Conservation (phyloP, 2,329 filamentous ascomycete species). For the Penicillium sp. region DNA sequence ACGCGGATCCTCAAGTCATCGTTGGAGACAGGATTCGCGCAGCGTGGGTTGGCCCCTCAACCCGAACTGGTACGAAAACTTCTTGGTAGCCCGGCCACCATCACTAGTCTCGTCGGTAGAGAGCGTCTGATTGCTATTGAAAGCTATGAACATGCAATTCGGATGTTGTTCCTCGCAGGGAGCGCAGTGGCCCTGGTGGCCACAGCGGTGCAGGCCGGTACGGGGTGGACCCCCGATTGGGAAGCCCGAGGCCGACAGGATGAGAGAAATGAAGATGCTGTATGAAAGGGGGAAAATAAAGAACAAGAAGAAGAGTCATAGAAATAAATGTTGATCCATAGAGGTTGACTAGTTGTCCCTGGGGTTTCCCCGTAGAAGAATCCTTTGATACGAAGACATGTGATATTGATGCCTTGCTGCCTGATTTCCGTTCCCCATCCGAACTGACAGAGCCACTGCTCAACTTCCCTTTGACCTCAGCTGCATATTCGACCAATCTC, state of each 20-base stretch:
- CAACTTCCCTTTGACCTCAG: neutral
- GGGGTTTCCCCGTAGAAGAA: no score
- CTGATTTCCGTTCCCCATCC: conserved; percentile 9
- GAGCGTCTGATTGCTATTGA: conserved; percentile 57
- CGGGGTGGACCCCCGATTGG: conserved; percentile 56
- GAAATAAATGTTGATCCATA: neutral
- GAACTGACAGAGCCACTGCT: neutral
- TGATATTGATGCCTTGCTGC: conserved; percentile 18
- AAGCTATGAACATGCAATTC: conserved; percentile 60
- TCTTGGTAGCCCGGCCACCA: conserved; percentile 63
- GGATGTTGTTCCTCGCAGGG: conserved; percentile 57
- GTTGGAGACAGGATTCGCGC: conserved; percentile 62
- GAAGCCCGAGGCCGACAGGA: conserved; percentile 3
- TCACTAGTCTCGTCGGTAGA: conserved; percentile 52
- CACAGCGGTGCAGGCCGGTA: conserved; percentile 60
- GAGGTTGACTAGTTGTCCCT: no score
- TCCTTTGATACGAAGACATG: neutral
- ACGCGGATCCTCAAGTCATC: conserved; percentile 61
- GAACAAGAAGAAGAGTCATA: neutral
- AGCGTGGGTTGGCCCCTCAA: conserved; percentile 43
- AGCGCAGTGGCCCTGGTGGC: conserved; percentile 55
- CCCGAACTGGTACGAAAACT: conserved; percentile 58
- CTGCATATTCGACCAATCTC: no score
- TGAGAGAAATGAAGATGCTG: neutral
- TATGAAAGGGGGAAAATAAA: no score